These are phyloP conservation scores for Zygoascus meyerae DNA, from an alignment of 1,139 yeast genomes.

Conservation along the genomic window DNA sequence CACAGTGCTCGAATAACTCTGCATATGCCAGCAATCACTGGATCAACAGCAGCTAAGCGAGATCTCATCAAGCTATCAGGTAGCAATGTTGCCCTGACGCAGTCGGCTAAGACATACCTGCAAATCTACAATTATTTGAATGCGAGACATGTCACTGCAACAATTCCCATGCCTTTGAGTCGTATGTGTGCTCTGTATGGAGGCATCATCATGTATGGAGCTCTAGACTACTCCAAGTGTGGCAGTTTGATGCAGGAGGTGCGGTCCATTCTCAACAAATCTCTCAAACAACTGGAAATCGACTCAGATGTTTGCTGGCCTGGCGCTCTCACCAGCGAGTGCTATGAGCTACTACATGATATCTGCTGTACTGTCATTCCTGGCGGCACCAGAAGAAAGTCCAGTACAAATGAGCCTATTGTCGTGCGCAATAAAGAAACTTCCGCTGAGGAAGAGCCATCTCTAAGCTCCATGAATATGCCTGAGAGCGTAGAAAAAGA, in stretches of 20 bases:
- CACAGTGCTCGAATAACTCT: conserved; percentile 76
- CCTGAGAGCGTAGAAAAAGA: too few relatives aligned
- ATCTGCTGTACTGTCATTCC: conserved; percentile 24
- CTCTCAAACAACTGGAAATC: conserved; percentile 23
- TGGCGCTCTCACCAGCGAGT: conserved; percentile 23
- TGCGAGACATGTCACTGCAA: conserved; percentile 38
- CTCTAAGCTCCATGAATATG: background rate
- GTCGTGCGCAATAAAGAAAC: background rate
- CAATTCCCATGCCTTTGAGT: conserved; percentile 68
- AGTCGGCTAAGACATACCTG: conserved; percentile 62
- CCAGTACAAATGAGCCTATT: background rate
- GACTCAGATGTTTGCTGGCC: conserved; percentile 27
- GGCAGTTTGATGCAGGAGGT: conserved; percentile 74
- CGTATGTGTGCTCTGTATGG: conserved; percentile 64
- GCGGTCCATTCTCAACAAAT: conserved; percentile 37
- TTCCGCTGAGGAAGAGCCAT: background rate
- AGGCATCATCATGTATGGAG: conserved; percentile 68
- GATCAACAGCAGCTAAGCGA: conserved; percentile 18
- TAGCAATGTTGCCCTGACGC: conserved; percentile 65
- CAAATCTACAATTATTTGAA: conserved; percentile 51
- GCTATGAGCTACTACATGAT: conserved; percentile 24
- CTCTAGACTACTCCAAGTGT: conserved; percentile 75
- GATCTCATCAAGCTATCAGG: conserved; percentile 40
- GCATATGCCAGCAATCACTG: conserved; percentile 67
- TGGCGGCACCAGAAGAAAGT: conserved; percentile 10